Evolutionary conservation across 306 rosid genomes (phyloP).

Genomic region (Glycine tomentella): DNA sequence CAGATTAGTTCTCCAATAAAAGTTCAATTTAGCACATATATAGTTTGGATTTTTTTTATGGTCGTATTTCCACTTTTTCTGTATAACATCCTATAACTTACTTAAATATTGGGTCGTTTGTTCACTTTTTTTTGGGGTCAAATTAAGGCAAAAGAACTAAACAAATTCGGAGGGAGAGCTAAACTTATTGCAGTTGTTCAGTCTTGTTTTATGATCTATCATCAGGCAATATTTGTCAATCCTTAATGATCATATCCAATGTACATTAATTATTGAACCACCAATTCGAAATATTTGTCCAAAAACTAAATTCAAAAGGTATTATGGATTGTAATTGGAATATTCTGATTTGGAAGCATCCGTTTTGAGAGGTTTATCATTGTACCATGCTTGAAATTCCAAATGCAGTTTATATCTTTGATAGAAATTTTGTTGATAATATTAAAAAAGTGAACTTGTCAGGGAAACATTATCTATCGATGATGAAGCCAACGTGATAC

Average conservation of each 20-base stretch:
- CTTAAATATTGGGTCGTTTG: neutral
- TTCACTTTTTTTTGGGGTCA: neutral
- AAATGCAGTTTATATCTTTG: neutral
- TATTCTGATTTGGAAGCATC: slow-evolving; percentile 3
- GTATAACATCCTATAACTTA: neutral
- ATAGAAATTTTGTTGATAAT: neutral
- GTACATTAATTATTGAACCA: neutral
- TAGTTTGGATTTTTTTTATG: neutral
- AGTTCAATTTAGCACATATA: neutral
- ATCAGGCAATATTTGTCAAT: neutral
- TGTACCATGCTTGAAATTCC: slow-evolving; percentile 17
- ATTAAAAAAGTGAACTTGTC: slow-evolving; percentile 17
- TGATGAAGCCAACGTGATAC: slow-evolving; percentile 42
- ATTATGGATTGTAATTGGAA: neutral
- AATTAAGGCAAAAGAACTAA: neutral
- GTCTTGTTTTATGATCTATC: neutral
- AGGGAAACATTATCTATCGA: slow-evolving; percentile 48
- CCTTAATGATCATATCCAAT: slow-evolving; percentile 3
- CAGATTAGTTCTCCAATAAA: slow-evolving; percentile 6
- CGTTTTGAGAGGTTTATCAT: neutral
- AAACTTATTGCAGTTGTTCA: neutral
- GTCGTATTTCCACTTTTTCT: neutral
- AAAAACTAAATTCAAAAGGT: neutral
- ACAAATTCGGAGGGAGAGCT: neutral
- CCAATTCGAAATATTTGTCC: neutral